Evolutionary conservation across 305 asterid genomes (phyloP).

Genomic region (Fraxinus floribunda): DNA sequence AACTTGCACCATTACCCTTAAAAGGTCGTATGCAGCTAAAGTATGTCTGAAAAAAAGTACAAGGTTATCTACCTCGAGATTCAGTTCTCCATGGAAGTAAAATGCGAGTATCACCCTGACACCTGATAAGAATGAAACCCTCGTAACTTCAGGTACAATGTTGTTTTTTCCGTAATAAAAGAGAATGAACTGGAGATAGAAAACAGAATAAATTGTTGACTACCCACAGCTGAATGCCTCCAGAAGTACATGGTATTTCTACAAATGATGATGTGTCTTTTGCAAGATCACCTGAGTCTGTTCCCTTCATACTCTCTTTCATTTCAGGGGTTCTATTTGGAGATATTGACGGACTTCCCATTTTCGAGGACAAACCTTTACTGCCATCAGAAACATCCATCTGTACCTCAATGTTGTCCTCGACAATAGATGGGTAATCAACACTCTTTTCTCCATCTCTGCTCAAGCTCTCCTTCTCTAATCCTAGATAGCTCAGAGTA

Average conservation of each 20-base stretch:
- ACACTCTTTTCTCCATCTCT: slow-evolving; percentile 19
- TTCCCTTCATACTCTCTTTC: slow-evolving; percentile 10
- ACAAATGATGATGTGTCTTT: slow-evolving; percentile 23
- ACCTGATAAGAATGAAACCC: slow-evolving; percentile 24
- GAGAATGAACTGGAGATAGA: slow-evolving; percentile 10
- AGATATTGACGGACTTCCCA: slow-evolving; percentile 22
- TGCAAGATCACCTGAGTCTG: slow-evolving; percentile 13
- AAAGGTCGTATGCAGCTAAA: background rate
- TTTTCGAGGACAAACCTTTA: slow-evolving; percentile 27
- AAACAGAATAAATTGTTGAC: slow-evolving; percentile 14
- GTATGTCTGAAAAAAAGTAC: background rate
- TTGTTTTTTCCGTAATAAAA: background rate
- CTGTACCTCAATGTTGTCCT: slow-evolving; percentile 18
- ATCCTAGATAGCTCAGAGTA: slow-evolving; percentile 13
- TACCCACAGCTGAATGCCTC: slow-evolving; percentile 14
- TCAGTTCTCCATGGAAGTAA: slow-evolving; percentile 30
- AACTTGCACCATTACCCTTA: background rate
- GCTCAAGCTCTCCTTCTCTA: slow-evolving; percentile 17
- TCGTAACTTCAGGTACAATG: background rate
- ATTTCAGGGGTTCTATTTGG: slow-evolving; percentile 20
- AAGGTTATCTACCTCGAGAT: slow-evolving; percentile 34
- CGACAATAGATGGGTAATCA: slow-evolving; percentile 11
- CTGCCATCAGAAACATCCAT: slow-evolving; percentile 22
- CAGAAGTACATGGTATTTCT: slow-evolving; percentile 15
- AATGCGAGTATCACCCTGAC: slow-evolving; percentile 23